phyloP scores from a whole-genome alignment of 768 basidiomycete species.

The Trametes elegans region DNA sequence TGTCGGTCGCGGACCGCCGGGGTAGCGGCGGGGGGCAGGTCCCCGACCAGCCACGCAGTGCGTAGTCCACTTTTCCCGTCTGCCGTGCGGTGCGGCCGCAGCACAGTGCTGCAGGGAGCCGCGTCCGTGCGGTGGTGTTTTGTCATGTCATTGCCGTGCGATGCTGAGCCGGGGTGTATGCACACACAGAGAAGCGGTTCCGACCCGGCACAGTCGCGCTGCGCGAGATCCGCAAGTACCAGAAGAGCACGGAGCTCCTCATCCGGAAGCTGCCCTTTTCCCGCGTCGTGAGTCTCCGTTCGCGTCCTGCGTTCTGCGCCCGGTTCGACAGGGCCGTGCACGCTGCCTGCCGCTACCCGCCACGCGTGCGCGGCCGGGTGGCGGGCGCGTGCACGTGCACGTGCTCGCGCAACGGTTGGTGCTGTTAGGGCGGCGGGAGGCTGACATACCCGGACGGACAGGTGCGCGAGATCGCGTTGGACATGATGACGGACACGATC shows the following conservation, averaged over 20 bases:
- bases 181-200: slow-evolving; percentile 51
- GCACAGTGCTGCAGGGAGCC: too few relatives aligned
- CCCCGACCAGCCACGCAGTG: slow-evolving; percentile 11
- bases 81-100: too few relatives aligned
- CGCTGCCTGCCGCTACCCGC: too few relatives aligned
- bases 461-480: slow-evolving; percentile 94
- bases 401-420: not conserved
- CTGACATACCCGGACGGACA: slow-evolving; percentile 30
- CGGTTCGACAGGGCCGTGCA: not conserved
- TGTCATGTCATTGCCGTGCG: too few relatives aligned
- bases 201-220: slow-evolving; percentile 89
- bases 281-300: slow-evolving; percentile 65
- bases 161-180: not conserved
- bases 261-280: slow-evolving; percentile 89
- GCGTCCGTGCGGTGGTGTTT: too few relatives aligned
- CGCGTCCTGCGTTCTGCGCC: not conserved
- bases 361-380: too few relatives aligned
- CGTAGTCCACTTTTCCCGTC: not conserved
- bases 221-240: slow-evolving; percentile 91
- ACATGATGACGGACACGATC: slow-evolving; percentile 80
- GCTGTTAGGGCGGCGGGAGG: not conserved
- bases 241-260: slow-evolving; percentile 88
- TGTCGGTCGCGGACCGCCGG: slow-evolving; percentile 16
- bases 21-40: slow-evolving; percentile 18
- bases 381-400: too few relatives aligned